A percentile compares a stretch with the other conserved stretches of the same genome.
Conservation (phyloP, 345 rosid species). For the Pistacia integerrima region DNA sequence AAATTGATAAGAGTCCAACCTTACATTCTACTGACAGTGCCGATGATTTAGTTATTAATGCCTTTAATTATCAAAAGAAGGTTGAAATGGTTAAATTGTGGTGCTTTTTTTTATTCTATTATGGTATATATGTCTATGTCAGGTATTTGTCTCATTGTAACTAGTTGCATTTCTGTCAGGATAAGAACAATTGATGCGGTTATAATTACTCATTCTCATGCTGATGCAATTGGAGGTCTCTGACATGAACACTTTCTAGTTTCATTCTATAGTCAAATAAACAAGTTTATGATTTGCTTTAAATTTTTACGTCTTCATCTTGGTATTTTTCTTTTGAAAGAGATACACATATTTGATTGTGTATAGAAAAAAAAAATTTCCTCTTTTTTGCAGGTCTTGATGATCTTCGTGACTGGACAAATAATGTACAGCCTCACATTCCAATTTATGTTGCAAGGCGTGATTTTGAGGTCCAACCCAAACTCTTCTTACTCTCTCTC, state of each 20-base stretch:
- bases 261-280: conserved; percentile 19
- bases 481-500: not conserved
- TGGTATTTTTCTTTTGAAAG: conserved; percentile 4
- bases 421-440: conserved; percentile 60
- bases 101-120: conserved; percentile 20
- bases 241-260: conserved; percentile 47
- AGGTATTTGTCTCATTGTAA: conserved; percentile 34
- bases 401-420: conserved; percentile 45
- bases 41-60: not conserved
- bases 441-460: conserved; percentile 80
- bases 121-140: conserved; percentile 19
- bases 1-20: not conserved
- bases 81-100: too few species aligned
- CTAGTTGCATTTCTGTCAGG: conserved; percentile 74
- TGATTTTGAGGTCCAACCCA: conserved; percentile 67
- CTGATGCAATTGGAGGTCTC: conserved; percentile 99
- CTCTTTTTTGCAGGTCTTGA: not conserved
- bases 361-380: conserved; percentile 18
- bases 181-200: conserved; percentile 98
- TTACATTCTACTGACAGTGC: not conserved
- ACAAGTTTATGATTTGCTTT: conserved; percentile 13
- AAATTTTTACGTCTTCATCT: conserved; percentile 17
- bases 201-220: conserved; percentile 97
- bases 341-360: not conserved
- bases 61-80: not conserved